Evolutionary conservation across 192 early-diverging fungal species (phyloP).

Genomic region (Coemansia sp.): DNA sequence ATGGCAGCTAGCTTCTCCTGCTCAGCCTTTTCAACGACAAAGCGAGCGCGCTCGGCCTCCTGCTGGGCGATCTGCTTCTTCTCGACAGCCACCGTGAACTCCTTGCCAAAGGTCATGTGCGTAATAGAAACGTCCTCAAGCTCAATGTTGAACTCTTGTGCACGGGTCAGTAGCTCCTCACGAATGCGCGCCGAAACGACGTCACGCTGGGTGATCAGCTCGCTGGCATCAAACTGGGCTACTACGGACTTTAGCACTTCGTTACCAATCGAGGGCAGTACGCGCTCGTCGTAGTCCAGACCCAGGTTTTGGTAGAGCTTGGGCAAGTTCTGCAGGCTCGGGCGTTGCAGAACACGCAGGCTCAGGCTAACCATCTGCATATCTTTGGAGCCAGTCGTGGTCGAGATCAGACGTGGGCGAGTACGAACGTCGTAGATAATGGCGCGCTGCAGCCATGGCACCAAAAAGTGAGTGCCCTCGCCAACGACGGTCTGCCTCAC

Average conservation of each 20-base stretch:
- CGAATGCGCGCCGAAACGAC: slow-evolving; percentile 89
- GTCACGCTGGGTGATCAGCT: slow-evolving; percentile 98
- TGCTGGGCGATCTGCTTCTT: slow-evolving; percentile 99
- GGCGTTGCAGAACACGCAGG: slow-evolving; percentile 89
- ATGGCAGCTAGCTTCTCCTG: slow-evolving; percentile 97
- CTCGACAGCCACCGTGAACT: slow-evolving; percentile 98
- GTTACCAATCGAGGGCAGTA: slow-evolving; percentile 97
- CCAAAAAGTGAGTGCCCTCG: slow-evolving; percentile 97
- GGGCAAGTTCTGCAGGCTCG: slow-evolving; percentile 74
- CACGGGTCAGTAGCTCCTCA: slow-evolving; percentile 90
- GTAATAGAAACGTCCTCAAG: slow-evolving; percentile 99
- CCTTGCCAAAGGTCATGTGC: slow-evolving; percentile 98
- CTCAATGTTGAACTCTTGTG: slow-evolving; percentile 93
- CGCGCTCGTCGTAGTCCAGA: slow-evolving; percentile 95
- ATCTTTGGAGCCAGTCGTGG: slow-evolving; percentile 99
- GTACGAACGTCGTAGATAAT: slow-evolving; percentile 92
- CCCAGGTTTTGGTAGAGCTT: slow-evolving; percentile 91
- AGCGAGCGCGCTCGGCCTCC: slow-evolving; percentile 98
- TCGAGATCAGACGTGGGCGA: slow-evolving; percentile 95
- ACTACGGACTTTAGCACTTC: slow-evolving; percentile 98
- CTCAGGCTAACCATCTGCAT: slow-evolving; percentile 99
- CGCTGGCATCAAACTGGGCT: slow-evolving; percentile 97
- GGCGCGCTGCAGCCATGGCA: slow-evolving; percentile 96
- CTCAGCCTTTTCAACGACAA: slow-evolving; percentile 98
- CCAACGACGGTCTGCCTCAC: slow-evolving; percentile 77